A percentile compares a stretch with the other conserved stretches of the same genome.
Evolutionary conservation across 1,284 basidiomycete species (phyloP).

Genomic region (Kwoniella shivajii): DNA sequence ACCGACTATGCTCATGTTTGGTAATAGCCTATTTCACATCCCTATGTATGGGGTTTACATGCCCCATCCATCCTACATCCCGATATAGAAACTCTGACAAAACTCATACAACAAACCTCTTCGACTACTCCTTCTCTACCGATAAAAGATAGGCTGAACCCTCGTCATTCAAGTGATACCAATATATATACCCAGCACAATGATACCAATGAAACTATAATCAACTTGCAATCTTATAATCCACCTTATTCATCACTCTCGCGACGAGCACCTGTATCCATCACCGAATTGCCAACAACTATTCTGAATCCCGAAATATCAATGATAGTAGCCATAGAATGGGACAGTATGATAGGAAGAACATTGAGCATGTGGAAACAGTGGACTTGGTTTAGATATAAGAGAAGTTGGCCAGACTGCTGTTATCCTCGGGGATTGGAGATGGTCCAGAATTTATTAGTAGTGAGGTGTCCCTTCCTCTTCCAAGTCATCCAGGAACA

Average conservation of each 20-base stretch:
- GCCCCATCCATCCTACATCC: slow-evolving; percentile 26
- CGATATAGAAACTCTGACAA: slow-evolving; percentile 23
- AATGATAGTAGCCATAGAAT: slow-evolving; percentile 37
- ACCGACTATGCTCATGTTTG: too few relatives aligned
- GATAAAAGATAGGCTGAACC: slow-evolving; percentile 13
- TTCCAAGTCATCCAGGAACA: too few relatives aligned
- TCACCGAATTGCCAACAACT: slow-evolving; percentile 4
- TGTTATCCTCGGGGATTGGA: slow-evolving; percentile 25
- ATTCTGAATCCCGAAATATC: slow-evolving; percentile 38
- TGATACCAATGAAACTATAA: neutral
- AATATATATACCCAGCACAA: slow-evolving; percentile 6
- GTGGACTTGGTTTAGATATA: slow-evolving; percentile 18
- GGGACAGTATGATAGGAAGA: slow-evolving; percentile 30
- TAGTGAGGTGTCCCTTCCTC: slow-evolving; percentile 21
- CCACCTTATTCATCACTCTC: slow-evolving; percentile 7
- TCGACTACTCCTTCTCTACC: neutral
- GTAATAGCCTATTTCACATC: slow-evolving; percentile 38
- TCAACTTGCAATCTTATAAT: neutral
- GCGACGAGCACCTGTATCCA: slow-evolving; percentile 8
- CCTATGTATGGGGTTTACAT: slow-evolving; percentile 37
- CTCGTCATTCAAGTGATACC: neutral
- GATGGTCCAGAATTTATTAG: slow-evolving; percentile 32
- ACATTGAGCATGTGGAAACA: slow-evolving; percentile 16
- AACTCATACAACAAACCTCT: slow-evolving; percentile 1
- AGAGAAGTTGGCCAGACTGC: slow-evolving; percentile 16